A percentile compares a stretch with the other conserved stretches of the same genome.
Conservation (phyloP, 2,329 filamentous ascomycete genomes). For the Aspergillus sp. region DNA sequence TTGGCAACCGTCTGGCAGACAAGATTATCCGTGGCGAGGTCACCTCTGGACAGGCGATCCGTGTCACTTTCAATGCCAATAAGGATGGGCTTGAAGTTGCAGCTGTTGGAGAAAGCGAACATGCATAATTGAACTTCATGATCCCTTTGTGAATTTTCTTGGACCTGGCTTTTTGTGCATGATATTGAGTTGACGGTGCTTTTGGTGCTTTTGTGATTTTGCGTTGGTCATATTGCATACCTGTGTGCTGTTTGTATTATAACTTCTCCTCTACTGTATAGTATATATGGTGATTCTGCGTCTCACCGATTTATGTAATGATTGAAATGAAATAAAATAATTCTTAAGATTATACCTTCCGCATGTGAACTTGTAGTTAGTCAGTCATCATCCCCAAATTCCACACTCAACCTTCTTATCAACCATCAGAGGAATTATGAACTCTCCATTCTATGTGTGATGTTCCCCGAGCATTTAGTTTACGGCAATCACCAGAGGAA, state of each 20-base stretch:
- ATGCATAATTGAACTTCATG: slow-evolving; percentile 2
- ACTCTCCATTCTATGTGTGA: neutral
- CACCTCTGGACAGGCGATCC: slow-evolving; percentile 70
- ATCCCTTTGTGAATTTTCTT: neutral
- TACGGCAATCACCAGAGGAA: neutral
- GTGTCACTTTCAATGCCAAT: slow-evolving; percentile 66
- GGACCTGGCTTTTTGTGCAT: neutral
- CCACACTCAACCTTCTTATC: neutral
- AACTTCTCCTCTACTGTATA: slow-evolving; percentile 16
- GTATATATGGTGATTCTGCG: neutral
- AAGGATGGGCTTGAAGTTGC: slow-evolving; percentile 58
- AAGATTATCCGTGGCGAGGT: slow-evolving; percentile 86
- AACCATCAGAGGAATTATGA: neutral
- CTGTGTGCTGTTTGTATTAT: slow-evolving; percentile 18
- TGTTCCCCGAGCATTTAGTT: neutral
- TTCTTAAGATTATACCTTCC: neutral
- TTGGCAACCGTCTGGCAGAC: slow-evolving; percentile 85
- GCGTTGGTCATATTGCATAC: slow-evolving; percentile 1
- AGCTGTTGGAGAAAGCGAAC: slow-evolving; percentile 14
- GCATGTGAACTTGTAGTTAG: neutral
- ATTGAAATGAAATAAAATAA: neutral
- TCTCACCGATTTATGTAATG: neutral
- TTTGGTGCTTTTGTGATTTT: neutral
- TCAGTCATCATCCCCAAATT: neutral
- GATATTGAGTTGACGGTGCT: neutral